Evolutionary conservation across 2,329 filamentous ascomycete genomes (phyloP).

Genomic region (Colletotrichum euphorbiae): DNA sequence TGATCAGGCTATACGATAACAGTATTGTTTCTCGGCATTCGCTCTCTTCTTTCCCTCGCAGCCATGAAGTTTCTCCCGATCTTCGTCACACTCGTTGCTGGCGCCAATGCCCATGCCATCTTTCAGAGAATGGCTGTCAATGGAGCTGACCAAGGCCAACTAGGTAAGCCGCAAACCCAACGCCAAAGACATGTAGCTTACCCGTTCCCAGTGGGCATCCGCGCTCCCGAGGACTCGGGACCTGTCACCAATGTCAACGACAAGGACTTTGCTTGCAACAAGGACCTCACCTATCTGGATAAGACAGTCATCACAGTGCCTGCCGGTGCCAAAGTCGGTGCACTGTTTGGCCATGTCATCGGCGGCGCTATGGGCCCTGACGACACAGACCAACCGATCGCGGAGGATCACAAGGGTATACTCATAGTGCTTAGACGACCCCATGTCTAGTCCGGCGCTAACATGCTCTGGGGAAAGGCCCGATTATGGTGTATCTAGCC

Average conservation of each 20-base stretch:
- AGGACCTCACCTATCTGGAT: conserved; percentile 48
- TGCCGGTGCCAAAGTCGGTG: conserved; percentile 59
- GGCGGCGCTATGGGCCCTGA: conserved; percentile 55
- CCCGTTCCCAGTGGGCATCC: conserved; percentile 5
- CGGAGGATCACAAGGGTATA: conserved; percentile 58
- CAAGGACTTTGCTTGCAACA: conserved; percentile 59
- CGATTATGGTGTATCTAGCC: conserved; percentile 61
- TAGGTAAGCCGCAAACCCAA: background rate
- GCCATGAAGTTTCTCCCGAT: conserved; percentile 15
- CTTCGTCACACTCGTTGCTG: conserved; percentile 53
- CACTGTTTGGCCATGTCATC: conserved; percentile 62
- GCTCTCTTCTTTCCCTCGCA: background rate
- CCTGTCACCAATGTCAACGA: conserved; percentile 59
- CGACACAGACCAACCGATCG: conserved; percentile 60
- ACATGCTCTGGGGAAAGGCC: conserved; percentile 47
- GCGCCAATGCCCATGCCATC: conserved; percentile 53
- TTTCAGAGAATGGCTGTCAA: conserved; percentile 15
- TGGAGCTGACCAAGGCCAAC: conserved; percentile 16
- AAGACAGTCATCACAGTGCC: conserved; percentile 57
- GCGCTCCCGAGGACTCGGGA: background rate
- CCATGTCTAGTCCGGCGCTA: background rate
- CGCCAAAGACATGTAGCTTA: too few species aligned
- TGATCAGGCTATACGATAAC: too few species aligned
- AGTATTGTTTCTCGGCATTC: too few species aligned
- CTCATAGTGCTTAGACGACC: background rate